Conservation (phyloP, 257 asterid species). For the Forsythia suspensa region DNA sequence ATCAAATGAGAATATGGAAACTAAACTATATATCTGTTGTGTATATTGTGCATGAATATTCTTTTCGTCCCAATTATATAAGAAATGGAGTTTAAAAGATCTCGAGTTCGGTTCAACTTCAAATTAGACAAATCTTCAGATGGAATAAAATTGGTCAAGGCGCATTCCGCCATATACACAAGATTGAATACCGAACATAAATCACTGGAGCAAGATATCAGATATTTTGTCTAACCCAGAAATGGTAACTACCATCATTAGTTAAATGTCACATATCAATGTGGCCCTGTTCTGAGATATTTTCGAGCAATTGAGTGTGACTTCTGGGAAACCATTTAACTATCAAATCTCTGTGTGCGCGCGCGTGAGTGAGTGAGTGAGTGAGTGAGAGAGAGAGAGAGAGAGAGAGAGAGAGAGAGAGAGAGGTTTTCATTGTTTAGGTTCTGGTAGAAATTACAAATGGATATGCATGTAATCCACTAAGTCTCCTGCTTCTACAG, state of each 20-base stretch:
- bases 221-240: not conserved
- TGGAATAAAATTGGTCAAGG: not conserved
- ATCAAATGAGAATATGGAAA: slow-evolving; percentile 1
- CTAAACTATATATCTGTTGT: not conserved
- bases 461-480: not conserved
- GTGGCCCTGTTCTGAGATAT: no score
- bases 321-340: no score
- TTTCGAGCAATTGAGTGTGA: no score
- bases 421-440: not conserved
- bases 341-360: no score
- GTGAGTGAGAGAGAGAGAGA: not conserved
- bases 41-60: not conserved
- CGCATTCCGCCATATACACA: not conserved
- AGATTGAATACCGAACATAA: not conserved
- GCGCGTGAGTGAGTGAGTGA: no score
- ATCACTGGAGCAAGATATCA: slow-evolving; percentile 1
- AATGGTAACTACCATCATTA: no score
- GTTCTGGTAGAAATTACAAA: not conserved
- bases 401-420: not conserved
- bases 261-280: not conserved
- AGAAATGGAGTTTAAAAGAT: not conserved
- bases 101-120: not conserved
- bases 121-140: not conserved
- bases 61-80: not conserved
- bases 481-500: not conserved